Conservation (phyloP, 352 stramenopile species). For the Chrysophaeum taylorii region DNA sequence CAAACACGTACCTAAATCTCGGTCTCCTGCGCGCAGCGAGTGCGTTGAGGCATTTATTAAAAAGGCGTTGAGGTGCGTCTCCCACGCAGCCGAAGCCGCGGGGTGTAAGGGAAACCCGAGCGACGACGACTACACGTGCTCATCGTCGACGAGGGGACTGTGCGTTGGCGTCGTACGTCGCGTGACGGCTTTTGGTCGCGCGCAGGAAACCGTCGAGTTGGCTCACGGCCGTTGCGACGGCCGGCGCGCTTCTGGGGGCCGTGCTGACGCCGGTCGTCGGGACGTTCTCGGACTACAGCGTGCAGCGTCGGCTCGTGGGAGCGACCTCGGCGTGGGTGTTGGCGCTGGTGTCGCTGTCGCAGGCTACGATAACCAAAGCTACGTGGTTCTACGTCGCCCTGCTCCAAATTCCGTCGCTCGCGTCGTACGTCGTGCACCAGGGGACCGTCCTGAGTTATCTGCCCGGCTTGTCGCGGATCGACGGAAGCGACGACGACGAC, state of each 20-base stretch:
- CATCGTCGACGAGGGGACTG: neutral
- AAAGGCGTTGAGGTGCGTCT: no score
- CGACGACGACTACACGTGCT: neutral
- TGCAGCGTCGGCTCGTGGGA: neutral
- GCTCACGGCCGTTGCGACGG: neutral
- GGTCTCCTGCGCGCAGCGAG: neutral
- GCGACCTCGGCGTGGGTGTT: neutral
- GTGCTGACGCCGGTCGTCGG: neutral
- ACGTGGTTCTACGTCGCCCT: neutral
- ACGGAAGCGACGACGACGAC: neutral
- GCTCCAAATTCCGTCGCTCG: neutral
- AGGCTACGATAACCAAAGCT: neutral
- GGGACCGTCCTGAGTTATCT: neutral
- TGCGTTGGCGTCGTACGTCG: no score
- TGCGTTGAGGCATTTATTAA: no score
- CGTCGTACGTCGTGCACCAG: neutral
- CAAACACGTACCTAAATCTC: neutral
- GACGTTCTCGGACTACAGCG: neutral
- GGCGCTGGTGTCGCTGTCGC: neutral
- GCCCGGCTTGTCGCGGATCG: neutral
- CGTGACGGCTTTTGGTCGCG: no score
- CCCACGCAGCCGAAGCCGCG: no score
- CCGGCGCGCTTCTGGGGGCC: neutral
- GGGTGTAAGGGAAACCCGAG: neutral
- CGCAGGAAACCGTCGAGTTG: neutral